Conservation (phyloP, 1,139 yeast species). For the Tardiomyces depauwii region DNA sequence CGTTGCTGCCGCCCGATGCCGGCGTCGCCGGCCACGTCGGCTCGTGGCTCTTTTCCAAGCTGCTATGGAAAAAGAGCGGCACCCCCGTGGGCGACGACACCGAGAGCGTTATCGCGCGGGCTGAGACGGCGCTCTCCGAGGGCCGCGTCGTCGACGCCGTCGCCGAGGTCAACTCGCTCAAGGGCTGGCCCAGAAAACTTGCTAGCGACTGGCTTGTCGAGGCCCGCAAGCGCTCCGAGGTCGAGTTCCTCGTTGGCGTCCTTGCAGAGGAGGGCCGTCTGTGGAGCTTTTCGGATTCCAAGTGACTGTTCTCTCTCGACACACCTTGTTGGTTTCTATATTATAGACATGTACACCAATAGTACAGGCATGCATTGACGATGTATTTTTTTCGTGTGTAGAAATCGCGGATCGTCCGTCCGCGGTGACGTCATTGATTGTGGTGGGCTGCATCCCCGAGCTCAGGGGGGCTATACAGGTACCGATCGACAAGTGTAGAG, state of each 20-base stretch:
- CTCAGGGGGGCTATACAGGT: too few relatives aligned
- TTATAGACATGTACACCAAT: neutral
- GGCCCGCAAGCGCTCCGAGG: constrained; percentile 81
- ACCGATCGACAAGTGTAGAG: too few relatives aligned
- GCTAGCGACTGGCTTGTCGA: constrained; percentile 88
- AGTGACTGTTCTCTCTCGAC: neutral
- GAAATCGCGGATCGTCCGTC: too few relatives aligned
- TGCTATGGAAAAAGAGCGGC: constrained; percentile 56
- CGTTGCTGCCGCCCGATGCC: constrained; percentile 86
- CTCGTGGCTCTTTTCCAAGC: constrained; percentile 63
- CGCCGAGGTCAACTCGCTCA: constrained; percentile 78
- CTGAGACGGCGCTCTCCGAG: constrained; percentile 61
- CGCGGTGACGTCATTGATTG: too few relatives aligned
- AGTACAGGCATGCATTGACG: neutral
- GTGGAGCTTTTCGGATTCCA: constrained; percentile 9
- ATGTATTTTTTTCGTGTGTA: too few relatives aligned
- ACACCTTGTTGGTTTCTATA: neutral
- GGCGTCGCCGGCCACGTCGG: constrained; percentile 88
- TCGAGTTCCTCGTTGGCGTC: constrained; percentile 63
- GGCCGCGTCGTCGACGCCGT: constrained; percentile 83
- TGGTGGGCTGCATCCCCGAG: too few relatives aligned
- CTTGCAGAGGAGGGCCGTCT: constrained; percentile 43
- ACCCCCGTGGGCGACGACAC: constrained; percentile 70
- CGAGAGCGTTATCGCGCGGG: constrained; percentile 82
- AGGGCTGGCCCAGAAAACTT: constrained; percentile 87